Conservation (phyloP, 768 basidiomycete genomes). For the Termitomyces sp. region DNA sequence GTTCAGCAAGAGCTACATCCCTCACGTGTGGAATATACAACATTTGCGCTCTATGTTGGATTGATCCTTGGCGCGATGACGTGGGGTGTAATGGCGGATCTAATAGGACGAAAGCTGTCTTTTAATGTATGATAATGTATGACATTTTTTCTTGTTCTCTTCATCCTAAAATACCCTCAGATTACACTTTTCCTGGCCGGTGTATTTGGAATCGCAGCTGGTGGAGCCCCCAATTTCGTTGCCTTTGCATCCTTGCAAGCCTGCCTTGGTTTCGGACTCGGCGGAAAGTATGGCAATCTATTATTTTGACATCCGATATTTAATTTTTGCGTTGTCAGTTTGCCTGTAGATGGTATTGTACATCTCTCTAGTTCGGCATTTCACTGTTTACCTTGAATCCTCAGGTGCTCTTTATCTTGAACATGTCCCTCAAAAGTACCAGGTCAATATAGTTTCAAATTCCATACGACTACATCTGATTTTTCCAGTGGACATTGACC, state of each 20-base stretch:
- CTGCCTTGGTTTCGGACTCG: conserved; percentile 45
- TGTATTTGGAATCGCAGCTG: conserved; percentile 48
- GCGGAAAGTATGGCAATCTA: conserved; percentile 39
- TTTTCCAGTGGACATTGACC: conserved; percentile 43
- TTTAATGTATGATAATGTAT: conserved; percentile 36
- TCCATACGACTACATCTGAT: not conserved
- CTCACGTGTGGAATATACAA: conserved; percentile 37
- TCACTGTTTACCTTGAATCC: not conserved
- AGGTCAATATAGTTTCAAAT: conserved; percentile 18
- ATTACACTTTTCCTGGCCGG: conserved; percentile 31
- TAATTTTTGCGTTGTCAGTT: conserved; percentile 16
- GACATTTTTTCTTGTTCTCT: not conserved
- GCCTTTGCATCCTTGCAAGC: conserved; percentile 38
- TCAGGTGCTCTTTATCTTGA: conserved; percentile 39
- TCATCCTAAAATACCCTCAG: conserved; percentile 2
- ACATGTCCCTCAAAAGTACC: conserved; percentile 36
- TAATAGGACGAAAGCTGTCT: conserved; percentile 40
- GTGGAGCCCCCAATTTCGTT: conserved; percentile 40
- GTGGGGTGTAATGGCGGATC: conserved; percentile 46
- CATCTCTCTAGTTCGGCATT: not conserved
- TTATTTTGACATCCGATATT: conserved; percentile 9
- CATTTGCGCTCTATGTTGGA: conserved; percentile 40
- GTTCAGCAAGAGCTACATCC: conserved; percentile 39
- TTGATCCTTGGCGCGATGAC: conserved; percentile 40
- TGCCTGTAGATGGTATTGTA: conserved; percentile 39